Evolutionary conservation across 1,284 basidiomycete species (phyloP).

Genomic region (Bjerkandera adusta): DNA sequence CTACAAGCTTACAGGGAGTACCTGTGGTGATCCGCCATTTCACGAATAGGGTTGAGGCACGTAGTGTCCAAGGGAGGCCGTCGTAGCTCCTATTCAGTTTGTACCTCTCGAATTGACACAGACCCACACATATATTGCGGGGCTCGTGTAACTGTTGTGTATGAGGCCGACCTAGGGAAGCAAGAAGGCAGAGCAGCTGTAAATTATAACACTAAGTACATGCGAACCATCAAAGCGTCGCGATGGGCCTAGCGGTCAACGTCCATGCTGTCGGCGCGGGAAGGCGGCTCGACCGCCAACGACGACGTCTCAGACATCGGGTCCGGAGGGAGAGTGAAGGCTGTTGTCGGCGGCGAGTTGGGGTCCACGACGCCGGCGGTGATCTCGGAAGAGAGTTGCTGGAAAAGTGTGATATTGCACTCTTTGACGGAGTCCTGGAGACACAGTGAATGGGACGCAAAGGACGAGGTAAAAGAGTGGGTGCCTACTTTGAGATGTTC

Average conservation of each 20-base stretch:
- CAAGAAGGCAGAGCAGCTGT: too few species aligned
- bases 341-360: constrained; percentile 30
- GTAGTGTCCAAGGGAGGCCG: too few species aligned
- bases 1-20: too few species aligned
- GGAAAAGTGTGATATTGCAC: constrained; percentile 31
- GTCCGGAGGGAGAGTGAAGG: constrained; percentile 6
- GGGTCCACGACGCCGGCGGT: constrained; percentile 21
- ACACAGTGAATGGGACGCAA: neutral
- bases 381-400: constrained; percentile 24
- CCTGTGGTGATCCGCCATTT: too few species aligned
- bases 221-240: too few species aligned
- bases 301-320: constrained; percentile 1
- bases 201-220: too few species aligned
- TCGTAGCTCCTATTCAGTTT: too few species aligned
- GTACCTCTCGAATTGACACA: too few species aligned
- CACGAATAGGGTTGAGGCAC: too few species aligned
- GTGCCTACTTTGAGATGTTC: constrained; percentile 37
- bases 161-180: too few species aligned
- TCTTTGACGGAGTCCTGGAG: constrained; percentile 29
- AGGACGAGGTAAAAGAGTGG: neutral
- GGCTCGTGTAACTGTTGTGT: too few species aligned
- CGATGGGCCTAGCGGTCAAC: constrained; percentile 4
- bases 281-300: constrained; percentile 1
- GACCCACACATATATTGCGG: too few species aligned
- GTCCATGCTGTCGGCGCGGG: constrained; percentile 7